Conservation (phyloP, 2,329 filamentous ascomycete species). For the Ceratocystis cubensis region DNA sequence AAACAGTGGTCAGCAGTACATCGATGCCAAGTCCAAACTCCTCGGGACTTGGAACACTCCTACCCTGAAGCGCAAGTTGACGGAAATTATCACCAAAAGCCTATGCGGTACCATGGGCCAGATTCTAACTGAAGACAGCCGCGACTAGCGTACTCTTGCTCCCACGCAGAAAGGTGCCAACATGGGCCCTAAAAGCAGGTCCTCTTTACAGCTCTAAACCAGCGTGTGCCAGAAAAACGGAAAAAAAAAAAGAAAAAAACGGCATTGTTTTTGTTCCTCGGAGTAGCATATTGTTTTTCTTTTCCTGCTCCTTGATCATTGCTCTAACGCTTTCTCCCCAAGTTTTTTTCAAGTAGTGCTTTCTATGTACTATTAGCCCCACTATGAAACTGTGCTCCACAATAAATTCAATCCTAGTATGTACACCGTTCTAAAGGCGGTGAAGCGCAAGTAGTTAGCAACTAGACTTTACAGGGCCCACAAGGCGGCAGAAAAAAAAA, state of each 20-base stretch:
- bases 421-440: conserved; percentile 14
- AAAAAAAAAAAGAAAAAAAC: too few species aligned
- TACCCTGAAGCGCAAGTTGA: conserved; percentile 45
- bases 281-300: background rate
- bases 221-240: too few species aligned
- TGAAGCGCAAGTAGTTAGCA: conserved; percentile 17
- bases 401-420: background rate
- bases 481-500: conserved; percentile 20
- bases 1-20: conserved; percentile 55
- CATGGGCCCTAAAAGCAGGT: background rate
- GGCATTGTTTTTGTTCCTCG: background rate
- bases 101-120: conserved; percentile 64
- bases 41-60: conserved; percentile 68
- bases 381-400: background rate
- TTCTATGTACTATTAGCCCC: background rate
- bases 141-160: background rate
- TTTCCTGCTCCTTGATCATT: background rate
- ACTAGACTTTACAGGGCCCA: conserved; percentile 14
- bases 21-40: conserved; percentile 43
- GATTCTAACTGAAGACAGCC: conserved; percentile 54
- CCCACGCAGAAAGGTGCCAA: background rate
- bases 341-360: background rate
- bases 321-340: background rate
- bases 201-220: too few species aligned
- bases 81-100: conserved; percentile 41